Percentiles rank a stretch among this genome's conserved stretches.
Conservation (phyloP, 2,329 filamentous ascomycete species). For the Hymenoscyphus salicellus region DNA sequence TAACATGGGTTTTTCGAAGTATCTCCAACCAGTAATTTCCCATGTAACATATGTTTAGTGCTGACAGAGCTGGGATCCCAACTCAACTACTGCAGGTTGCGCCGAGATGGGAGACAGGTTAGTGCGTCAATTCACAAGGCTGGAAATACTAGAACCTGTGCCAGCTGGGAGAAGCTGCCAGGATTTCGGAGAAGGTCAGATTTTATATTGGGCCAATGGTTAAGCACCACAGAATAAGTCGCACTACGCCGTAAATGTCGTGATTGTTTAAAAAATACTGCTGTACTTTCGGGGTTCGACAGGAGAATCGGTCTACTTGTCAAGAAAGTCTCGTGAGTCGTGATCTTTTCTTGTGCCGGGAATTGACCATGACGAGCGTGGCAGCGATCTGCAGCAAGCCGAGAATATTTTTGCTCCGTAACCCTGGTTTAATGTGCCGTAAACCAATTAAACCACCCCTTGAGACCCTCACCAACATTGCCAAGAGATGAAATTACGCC, state of each 20-base stretch:
- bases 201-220: background rate
- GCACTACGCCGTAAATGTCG: background rate
- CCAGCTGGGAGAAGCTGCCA: too few species aligned
- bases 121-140: background rate
- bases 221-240: background rate
- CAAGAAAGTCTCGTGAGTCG: constrained; percentile 6
- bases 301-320: background rate
- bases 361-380: constrained; percentile 11
- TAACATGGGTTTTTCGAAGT: background rate
- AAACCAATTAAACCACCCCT: background rate
- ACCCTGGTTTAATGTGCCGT: background rate
- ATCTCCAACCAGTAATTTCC: background rate
- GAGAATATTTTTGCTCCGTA: constrained; percentile 3
- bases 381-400: constrained; percentile 15
- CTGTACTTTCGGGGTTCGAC: background rate
- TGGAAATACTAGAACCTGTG: background rate
- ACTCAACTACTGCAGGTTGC: background rate
- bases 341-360: background rate
- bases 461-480: background rate
- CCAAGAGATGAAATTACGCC: background rate
- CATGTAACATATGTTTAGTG: background rate
- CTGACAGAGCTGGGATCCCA: background rate
- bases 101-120: background rate
- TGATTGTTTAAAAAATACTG: too few species aligned
- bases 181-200: background rate